Base-by-base conservation (phyloP, 2,329 filamentous ascomycete species). In the Arthrobotrys musiformis region DNA sequence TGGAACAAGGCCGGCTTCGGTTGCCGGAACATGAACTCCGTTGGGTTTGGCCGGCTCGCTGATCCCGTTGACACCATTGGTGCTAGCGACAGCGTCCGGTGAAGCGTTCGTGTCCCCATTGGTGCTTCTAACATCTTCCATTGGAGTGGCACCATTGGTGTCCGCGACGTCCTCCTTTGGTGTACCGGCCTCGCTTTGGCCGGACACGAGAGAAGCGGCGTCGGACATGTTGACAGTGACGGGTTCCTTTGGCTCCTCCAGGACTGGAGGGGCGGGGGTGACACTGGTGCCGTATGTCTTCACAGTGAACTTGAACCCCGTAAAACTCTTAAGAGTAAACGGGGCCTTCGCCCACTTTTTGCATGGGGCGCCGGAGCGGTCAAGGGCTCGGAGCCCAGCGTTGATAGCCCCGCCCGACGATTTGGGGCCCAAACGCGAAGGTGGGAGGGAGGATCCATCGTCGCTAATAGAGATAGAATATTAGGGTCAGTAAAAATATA, bases 381-480 rank as follows among this genome's bases (percentile, higher is more conserved):
- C 95, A 79, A 99, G 91, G 11, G 95, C 94, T 68, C 95, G 93
- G 60, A 99, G 90, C 63, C 93, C 93, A 67, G 95, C 95, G 83
- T 99, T 99, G 87, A 99, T 99, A 75, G 94, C 94, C 79, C 95
- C 95, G 81, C 94, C 92, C 83, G 97, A 98, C 62, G 94, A 94
- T 84, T 97, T 98, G 80, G 95, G 95, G 2, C 94, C 94, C 26
- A 98, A 90, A 84, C 97, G 97, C 84, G 92, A 61, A 87, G 86
- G 50, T 86, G 84, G 4, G 85, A 85, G 52, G 82, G 81, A 22
- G 83, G 89, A 40, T 60, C 76, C 82, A 81, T 76, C 81, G 78
- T 88, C 86, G 78, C 87, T 88, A 33, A 13, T 30, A 24, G 8
- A 78, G 58, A 42, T 50, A 48, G 24, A 13, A 24, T 19, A 42